Percentiles rank a stretch among this genome's conserved stretches.
These are phyloP conservation scores for Veloboletus limbatus DNA, from an alignment of 1,284 basidiomycete genomes.

Conservation along the genomic window DNA sequence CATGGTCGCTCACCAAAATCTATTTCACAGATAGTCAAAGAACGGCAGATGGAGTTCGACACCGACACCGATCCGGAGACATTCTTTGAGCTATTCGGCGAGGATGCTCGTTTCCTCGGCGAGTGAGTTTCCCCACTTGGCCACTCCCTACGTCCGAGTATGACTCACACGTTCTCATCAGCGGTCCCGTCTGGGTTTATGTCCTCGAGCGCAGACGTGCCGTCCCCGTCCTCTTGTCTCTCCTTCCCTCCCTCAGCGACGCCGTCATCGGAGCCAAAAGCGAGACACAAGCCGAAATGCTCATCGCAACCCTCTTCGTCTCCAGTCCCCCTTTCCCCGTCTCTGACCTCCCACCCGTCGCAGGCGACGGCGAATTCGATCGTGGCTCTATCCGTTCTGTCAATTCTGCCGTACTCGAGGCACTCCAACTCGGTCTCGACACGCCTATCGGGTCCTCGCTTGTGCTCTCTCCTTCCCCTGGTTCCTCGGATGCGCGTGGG, in stretches of 20 bases:
- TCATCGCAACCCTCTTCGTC: constrained; percentile 71
- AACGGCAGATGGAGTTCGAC: constrained; percentile 81
- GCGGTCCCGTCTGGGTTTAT: constrained; percentile 83
- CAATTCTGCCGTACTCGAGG: constrained; percentile 45
- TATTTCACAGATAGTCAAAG: constrained; percentile 67
- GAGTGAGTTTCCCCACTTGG: constrained; percentile 52
- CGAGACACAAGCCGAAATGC: constrained; percentile 62
- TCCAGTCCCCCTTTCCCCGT: constrained; percentile 75
- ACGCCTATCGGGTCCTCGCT: constrained; percentile 44
- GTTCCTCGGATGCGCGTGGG: constrained; percentile 32
- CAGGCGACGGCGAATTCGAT: constrained; percentile 32
- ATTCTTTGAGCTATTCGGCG: constrained; percentile 71
- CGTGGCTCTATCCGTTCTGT: constrained; percentile 45
- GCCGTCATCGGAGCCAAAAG: constrained; percentile 70
- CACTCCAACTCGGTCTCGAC: constrained; percentile 39
- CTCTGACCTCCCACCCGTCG: constrained; percentile 56
- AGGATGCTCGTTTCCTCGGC: constrained; percentile 65
- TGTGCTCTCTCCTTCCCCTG: constrained; percentile 42
- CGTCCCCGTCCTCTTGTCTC: constrained; percentile 70
- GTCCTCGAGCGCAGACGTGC: constrained; percentile 76
- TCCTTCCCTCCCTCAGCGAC: constrained; percentile 72
- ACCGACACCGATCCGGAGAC: constrained; percentile 74
- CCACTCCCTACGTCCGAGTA: constrained; percentile 3
- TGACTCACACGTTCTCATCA: constrained; percentile 28
- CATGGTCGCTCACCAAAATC: constrained; percentile 8